Evolutionary conservation across 345 rosid genomes (phyloP).

Genomic region (Physaria fendleri): DNA sequence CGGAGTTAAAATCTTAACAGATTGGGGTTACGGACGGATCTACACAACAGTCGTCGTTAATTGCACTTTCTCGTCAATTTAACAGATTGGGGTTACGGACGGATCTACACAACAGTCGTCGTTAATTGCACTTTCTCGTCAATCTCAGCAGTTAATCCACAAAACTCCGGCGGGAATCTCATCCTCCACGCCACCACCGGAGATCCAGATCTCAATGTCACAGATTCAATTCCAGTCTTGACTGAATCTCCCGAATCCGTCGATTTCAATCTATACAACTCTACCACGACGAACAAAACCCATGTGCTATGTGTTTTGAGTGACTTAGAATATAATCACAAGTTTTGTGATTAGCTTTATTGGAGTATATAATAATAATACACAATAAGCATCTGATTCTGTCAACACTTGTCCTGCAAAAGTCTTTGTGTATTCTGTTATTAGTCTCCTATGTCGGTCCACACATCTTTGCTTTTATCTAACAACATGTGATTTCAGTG

Average conservation of each 20-base stretch:
- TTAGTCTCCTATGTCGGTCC: constrained; percentile 23
- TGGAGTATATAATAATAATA: background rate
- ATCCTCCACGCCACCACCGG: constrained; percentile 65
- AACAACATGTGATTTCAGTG: constrained; percentile 10
- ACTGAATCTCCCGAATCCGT: constrained; percentile 43
- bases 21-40: too few species aligned
- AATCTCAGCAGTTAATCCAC: constrained; percentile 36
- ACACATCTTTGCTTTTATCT: constrained; percentile 14
- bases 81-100: background rate
- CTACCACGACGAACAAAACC: background rate
- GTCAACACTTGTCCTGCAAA: constrained; percentile 17
- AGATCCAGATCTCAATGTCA: constrained; percentile 44
- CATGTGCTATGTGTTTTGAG: constrained; percentile 20
- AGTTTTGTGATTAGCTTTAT: constrained; percentile 12
- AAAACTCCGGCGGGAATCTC: constrained; percentile 67
- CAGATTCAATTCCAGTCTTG: constrained; percentile 52
- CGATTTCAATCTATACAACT: constrained; percentile 34
- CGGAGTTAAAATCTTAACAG: constrained; percentile 61
- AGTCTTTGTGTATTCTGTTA: constrained; percentile 18
- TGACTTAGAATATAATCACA: constrained; percentile 9
- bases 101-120: constrained; percentile 76
- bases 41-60: constrained; percentile 78
- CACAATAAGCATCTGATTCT: constrained; percentile 19
- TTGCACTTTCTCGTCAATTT: too few species aligned
- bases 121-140: constrained; percentile 77